Base-by-base conservation (phyloP, 2,329 filamentous ascomycete genomes). In the Xenosphaeropsis pyriputrescens region DNA sequence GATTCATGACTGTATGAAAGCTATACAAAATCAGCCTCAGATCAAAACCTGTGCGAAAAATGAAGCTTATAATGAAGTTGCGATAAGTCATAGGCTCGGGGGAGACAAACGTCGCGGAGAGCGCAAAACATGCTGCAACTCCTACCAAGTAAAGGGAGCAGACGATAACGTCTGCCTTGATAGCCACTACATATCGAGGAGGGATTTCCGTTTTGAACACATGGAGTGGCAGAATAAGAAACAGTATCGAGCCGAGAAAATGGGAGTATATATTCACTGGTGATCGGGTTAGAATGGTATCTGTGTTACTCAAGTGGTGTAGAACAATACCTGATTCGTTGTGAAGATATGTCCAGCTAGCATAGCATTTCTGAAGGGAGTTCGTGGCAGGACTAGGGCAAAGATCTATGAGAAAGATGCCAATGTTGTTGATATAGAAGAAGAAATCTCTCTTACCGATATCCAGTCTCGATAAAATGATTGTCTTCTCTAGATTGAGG, bases 1-100 rank as follows among this genome's bases (percentile, higher is more conserved):
- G 72, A 39, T 68, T 70, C 44, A 65, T 63, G 36, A 76, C 60
- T 2, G 67, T 70, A 49, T 77, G 72, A 45, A 68, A 77, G 6
- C 66, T 68, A 29, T 7, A 14, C 17, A 54, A 13, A 37, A 18
- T n/a, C n/a, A n/a, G n/a, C n/a, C n/a, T n/a, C n/a, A n/a, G n/a
- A n/a, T n/a, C n/a, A n/a, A n/a, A n/a, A n/a, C n/a, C n/a, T n/a
- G n/a, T n/a, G n/a, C n/a, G n/a, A n/a, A n/a, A n/a, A n/a, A n/a
- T n/a, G n/a, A n/a, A n/a, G n/a, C n/a, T n/a, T n/a, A n/a, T n/a
- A n/a, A n/a, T n/a, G n/a, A n/a, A n/a, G n/a, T n/a, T n/a, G n/a
- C n/a, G n/a, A n/a, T n/a, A n/a, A 34, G 19, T 12, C 9, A 31
- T 11, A 13, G 43, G 60, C 42, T n/a, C n/a, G n/a, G n/a, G n/a